Evolutionary conservation across 345 rosid genomes (phyloP).

Genomic region (Eucalyptus pauciflora): DNA sequence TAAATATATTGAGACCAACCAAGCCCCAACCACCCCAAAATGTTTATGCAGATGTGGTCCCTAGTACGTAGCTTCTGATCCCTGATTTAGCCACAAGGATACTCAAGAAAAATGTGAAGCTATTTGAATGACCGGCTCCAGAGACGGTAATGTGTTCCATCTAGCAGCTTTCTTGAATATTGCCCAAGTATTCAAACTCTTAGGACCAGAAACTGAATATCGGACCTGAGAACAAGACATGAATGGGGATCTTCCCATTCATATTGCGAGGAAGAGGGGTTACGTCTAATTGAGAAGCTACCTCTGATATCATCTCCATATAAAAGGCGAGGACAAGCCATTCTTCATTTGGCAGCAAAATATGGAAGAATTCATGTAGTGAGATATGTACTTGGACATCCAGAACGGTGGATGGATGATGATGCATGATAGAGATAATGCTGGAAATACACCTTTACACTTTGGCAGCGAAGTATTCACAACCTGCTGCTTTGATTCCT

Average conservation of each 20-base stretch:
- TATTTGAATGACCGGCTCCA: background rate
- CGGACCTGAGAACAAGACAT: background rate
- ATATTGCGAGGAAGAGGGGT: background rate
- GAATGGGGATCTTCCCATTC: background rate
- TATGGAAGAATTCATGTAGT: background rate
- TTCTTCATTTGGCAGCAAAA: background rate
- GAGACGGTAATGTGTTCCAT: background rate
- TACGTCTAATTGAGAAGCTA: background rate
- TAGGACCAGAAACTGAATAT: background rate
- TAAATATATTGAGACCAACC: too few species aligned
- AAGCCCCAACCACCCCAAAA: too few species aligned
- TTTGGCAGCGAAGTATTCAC: too few species aligned
- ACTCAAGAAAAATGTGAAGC: background rate
- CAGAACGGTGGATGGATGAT: too few species aligned
- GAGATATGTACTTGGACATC: background rate
- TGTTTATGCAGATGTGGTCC: too few species aligned
- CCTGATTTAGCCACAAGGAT: accelerated
- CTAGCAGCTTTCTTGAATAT: background rate
- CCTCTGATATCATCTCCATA: too few species aligned
- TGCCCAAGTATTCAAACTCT: background rate
- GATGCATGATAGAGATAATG: too few species aligned
- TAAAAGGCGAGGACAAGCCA: background rate
- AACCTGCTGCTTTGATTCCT: too few species aligned
- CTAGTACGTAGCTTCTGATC: background rate
- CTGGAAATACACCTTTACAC: too few species aligned